Evolutionary conservation across 345 rosid species (phyloP).

Genomic region (Noccaea caerulescens): DNA sequence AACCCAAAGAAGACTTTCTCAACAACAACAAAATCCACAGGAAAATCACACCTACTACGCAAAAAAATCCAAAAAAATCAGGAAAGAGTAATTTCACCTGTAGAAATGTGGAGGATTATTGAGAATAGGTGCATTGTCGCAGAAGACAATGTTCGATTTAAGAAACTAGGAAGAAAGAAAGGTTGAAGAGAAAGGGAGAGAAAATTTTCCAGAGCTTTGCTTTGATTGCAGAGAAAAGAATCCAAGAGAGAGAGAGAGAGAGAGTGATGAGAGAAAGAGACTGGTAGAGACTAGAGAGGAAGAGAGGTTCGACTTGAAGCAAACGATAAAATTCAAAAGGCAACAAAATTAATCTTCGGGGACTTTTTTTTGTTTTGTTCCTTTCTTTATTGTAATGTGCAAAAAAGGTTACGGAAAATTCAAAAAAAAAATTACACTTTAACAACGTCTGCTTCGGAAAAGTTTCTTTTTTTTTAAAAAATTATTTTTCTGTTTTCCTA

Average conservation of each 20-base stretch:
- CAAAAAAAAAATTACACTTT: constrained; percentile 7
- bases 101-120: background rate
- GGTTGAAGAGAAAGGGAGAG: constrained; percentile 26
- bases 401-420: background rate
- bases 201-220: constrained; percentile 27
- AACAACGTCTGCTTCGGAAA: constrained; percentile 24
- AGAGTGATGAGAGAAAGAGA: constrained; percentile 11
- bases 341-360: background rate
- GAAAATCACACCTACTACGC: constrained; percentile 20
- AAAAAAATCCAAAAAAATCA: background rate
- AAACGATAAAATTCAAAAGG: constrained; percentile 22
- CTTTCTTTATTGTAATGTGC: background rate
- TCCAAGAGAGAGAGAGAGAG: constrained; percentile 28
- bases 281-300: background rate
- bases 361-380: background rate
- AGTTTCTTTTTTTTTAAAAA: background rate
- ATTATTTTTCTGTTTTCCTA: background rate
- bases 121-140: constrained; percentile 5
- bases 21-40: background rate
- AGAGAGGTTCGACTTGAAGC: constrained; percentile 39
- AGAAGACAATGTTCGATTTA: background rate
- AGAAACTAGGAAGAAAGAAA: constrained; percentile 13
- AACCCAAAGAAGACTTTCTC: constrained; percentile 22
- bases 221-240: constrained; percentile 48
- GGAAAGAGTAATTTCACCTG: constrained; percentile 27